These are phyloP conservation scores for Scheffersomyces ergatensis DNA, from an alignment of 805 yeast genomes.

Conservation along the genomic window DNA sequence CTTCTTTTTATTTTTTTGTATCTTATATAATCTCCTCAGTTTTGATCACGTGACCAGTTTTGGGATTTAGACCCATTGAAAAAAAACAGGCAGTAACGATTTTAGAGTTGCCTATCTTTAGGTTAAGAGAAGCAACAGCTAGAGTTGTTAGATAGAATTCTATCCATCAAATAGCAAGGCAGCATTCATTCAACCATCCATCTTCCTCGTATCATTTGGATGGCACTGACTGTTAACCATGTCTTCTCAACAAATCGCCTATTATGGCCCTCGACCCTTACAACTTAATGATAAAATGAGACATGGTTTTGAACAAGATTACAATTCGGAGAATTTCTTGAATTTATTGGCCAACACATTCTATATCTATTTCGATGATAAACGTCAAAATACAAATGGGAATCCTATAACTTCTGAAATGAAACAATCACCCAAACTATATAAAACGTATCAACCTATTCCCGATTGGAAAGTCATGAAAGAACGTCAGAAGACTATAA, in stretches of 20 bases:
- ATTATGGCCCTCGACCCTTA: constrained; percentile 34
- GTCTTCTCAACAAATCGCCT: constrained; percentile 2
- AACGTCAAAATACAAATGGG: constrained; percentile 88
- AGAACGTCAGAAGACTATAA: constrained; percentile 88
- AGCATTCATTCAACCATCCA: no score
- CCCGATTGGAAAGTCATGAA: constrained; percentile 89
- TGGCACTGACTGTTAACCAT: no score
- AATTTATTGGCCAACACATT: constrained; percentile 62
- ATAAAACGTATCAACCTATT: constrained; percentile 63
- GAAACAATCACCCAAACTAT: constrained; percentile 34
- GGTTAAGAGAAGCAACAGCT: no score
- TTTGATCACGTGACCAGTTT: no score
- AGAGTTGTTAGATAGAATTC: no score
- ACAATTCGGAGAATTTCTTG: constrained; percentile 55
- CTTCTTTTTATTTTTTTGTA: no score
- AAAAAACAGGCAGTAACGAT: no score
- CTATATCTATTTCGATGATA: constrained; percentile 84
- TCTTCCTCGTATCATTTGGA: no score
- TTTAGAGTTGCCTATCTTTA: no score
- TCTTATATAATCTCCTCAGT: no score
- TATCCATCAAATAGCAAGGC: no score
- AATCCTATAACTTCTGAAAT: constrained; percentile 66
- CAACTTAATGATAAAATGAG: constrained; percentile 55
- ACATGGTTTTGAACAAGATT: constrained; percentile 66
- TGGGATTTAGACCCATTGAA: no score